These are phyloP conservation scores for Novymonas esmeraldas DNA, from an alignment of 208 protist genomes.

Conservation along the genomic window DNA sequence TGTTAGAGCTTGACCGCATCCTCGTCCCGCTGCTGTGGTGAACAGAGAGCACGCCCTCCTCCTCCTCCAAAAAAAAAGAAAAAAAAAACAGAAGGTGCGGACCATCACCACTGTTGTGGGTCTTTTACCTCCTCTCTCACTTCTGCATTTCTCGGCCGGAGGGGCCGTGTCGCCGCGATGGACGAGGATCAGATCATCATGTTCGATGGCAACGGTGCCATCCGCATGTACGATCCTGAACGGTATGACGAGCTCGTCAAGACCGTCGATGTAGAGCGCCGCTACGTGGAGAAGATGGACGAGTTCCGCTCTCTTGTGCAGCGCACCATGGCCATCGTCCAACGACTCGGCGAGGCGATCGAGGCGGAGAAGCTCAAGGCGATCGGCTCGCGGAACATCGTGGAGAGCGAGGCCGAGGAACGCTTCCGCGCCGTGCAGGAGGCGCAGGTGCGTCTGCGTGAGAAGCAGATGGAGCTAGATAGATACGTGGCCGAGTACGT, in stretches of 20 bases:
- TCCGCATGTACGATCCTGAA: conserved; percentile 91
- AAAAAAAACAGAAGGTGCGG: too few species aligned
- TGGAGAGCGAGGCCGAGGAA: conserved; percentile 90
- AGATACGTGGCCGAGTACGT: conserved; percentile 90
- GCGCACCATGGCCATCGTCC: conserved; percentile 83
- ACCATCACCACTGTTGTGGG: too few species aligned
- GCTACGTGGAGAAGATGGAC: conserved; percentile 84
- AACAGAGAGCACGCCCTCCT: too few species aligned
- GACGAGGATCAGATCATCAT: conserved; percentile 88
- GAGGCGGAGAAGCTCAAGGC: conserved; percentile 87
- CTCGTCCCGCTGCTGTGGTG: too few species aligned
- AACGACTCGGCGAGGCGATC: conserved; percentile 79
- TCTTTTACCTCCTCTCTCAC: too few species aligned
- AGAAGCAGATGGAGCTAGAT: conserved; percentile 91
- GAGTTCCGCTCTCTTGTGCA: conserved; percentile 82
- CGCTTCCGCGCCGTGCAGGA: conserved; percentile 76
- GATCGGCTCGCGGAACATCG: conserved; percentile 84
- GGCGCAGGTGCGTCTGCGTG: conserved; percentile 81
- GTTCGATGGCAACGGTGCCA: conserved; percentile 89
- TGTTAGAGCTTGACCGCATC: too few species aligned
- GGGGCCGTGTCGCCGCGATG: conserved; percentile 35
- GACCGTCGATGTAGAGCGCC: conserved; percentile 67
- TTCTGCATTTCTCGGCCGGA: not conserved
- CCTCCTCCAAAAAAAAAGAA: conserved; percentile 1
- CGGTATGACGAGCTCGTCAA: conserved; percentile 88